Base-by-base conservation (phyloP, 2,329 filamentous ascomycete genomes). In the Colletotrichum lentis region DNA sequence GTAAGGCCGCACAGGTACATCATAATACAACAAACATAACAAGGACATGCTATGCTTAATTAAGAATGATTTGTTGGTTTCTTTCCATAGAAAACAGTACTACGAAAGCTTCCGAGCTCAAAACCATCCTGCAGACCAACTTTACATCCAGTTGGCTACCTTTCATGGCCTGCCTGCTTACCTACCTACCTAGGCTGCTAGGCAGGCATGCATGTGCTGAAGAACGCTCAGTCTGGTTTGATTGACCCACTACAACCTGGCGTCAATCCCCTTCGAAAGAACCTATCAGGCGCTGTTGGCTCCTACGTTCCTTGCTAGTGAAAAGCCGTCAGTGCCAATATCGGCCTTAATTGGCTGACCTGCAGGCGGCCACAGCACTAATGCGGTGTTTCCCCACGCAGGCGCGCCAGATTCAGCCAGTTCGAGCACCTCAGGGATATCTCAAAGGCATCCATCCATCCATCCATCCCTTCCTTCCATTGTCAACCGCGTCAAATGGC, bases 291-390 rank as follows among this genome's bases (percentile, higher is more conserved):
- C 12, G 22, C 24, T 8, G 12, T 31, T 54, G 31, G 39, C 50
- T 39, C 18, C 61, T 44, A 24, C 18, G 27, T 41, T 7, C n/a
- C 11, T n/a, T 22, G 14, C 37, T 18, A 22, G 50, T 55, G 49
- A 24, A 14, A 37, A 69, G 56, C 62, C 61, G 56, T 69, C 66
- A 53, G 54, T 67, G 67, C 67, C 67, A 46, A 46, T 41, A 35
- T 22, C 53, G 35, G 47, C 37, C 58, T 49, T 57, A 27, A 69
- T 55, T 67, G 52, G 67, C 58, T 69, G 57, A 57, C 53, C 63
- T 59, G 67, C 52, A 67, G 64, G 56, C 44, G 31, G 64, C 57
- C 37, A 63, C 50, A 39, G 52, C 55, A 61, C 65, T 60, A 64
- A 67, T 64, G 54, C 60, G 39, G 22, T 12, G 39, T 24, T 60